Base-by-base conservation (phyloP, 345 rosid species). In the Rhizophora mangle region DNA sequence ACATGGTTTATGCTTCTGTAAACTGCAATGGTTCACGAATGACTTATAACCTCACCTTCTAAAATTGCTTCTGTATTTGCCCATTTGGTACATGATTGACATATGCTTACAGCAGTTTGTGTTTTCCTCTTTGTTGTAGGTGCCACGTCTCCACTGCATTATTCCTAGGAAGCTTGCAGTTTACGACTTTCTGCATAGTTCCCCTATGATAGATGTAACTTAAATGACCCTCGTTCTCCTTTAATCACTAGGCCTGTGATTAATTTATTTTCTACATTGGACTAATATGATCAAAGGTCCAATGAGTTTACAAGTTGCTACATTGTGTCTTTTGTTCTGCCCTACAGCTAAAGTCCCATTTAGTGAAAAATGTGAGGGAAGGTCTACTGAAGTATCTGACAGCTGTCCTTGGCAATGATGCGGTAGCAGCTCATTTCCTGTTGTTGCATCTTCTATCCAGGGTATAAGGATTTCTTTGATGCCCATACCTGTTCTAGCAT, bases 101-200 rank as follows among this genome's bases (percentile, higher is more conserved):
- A 19, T 16, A 47, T 22, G 46, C 24, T 80, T 54, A 27, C n/a
- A 22, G 10, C 21, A 63, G 46, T 67, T n/a, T 39, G 1, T 5
- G 15, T 60, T 30, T 62, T 16, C 7, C n/a, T 59, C 68, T 67
- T 73, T 10, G 37, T 47, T 79, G 37, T 73, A 88, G 87, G 93
- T 95, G 31, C 99, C 97, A 68, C 87, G 91, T 56, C 88, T 95
- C 68, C 99, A 95, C 71, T 95, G 99, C 74, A 63, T 92, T 47
- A 29, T 92, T 70, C 89, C 87, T 70, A 83, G 88, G 84, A 95
- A 90, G 86, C 97, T 95, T 67, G 85, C 78, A 63, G 68, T 75
- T 68, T 74, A 67, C 21, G 89, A 95, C 77, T 90, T 87, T 73
- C 80, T 95, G 67, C 79, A 34, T 2, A 65, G 76, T 67, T 79